These are phyloP conservation scores for Lantana camara DNA, from an alignment of 257 asterid genomes.

Conservation along the genomic window DNA sequence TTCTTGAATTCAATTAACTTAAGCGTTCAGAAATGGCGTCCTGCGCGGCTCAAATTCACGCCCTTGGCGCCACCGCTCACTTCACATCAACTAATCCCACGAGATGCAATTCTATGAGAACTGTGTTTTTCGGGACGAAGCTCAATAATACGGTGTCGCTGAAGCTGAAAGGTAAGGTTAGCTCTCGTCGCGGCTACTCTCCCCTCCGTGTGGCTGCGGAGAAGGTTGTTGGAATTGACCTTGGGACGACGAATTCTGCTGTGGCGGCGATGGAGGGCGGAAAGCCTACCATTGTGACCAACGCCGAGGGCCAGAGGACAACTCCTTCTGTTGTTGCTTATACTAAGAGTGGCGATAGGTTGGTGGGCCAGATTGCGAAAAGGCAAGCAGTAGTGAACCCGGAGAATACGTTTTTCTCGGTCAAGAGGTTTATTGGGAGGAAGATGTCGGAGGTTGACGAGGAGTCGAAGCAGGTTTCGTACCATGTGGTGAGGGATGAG, in stretches of 20 bases:
- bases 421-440: slow-evolving; percentile 90
- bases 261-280: slow-evolving; percentile 98
- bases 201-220: slow-evolving; percentile 75
- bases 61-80: slow-evolving; percentile 53
- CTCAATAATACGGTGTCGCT: slow-evolving; percentile 26
- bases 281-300: slow-evolving; percentile 86
- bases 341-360: slow-evolving; percentile 74
- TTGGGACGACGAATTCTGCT: slow-evolving; percentile 90
- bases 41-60: slow-evolving; percentile 66
- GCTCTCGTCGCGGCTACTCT: slow-evolving; percentile 28
- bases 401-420: slow-evolving; percentile 82
- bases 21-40: slow-evolving; percentile 42
- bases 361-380: slow-evolving; percentile 93
- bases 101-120: slow-evolving; percentile 31
- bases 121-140: slow-evolving; percentile 52
- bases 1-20: background rate
- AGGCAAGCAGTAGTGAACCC: slow-evolving; percentile 94
- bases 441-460: slow-evolving; percentile 90
- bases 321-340: slow-evolving; percentile 95
- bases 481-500: slow-evolving; percentile 75
- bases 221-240: slow-evolving; percentile 87
- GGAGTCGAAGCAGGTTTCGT: slow-evolving; percentile 90
- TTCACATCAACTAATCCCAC: slow-evolving; percentile 37
- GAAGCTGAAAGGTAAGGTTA: slow-evolving; percentile 45
- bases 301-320: slow-evolving; percentile 88